These are phyloP conservation scores for Lathyrus sativus DNA, from an alignment of 306 rosid species.

Conservation along the genomic window DNA sequence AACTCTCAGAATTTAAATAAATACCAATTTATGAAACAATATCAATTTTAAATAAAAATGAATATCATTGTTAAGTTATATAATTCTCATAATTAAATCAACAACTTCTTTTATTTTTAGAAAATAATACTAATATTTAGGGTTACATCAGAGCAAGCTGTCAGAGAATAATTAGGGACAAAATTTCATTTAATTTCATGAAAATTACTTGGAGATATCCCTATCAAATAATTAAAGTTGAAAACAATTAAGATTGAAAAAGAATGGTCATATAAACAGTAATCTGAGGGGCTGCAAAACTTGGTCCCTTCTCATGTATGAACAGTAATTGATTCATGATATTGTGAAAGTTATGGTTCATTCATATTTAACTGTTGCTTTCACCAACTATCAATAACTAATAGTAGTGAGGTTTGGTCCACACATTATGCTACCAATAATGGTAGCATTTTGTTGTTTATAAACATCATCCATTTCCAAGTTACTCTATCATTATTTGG, in stretches of 20 bases:
- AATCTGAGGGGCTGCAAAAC: slow-evolving; percentile 24
- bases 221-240: slow-evolving; percentile 36
- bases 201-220: slow-evolving; percentile 34
- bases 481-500: slow-evolving; percentile 42
- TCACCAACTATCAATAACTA: slow-evolving; percentile 34
- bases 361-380: slow-evolving; percentile 39
- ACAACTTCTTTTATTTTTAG: no score
- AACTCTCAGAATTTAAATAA: no score
- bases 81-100: no score
- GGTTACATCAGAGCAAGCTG: slow-evolving; percentile 36
- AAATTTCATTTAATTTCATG: slow-evolving; percentile 15
- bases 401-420: slow-evolving; percentile 12
- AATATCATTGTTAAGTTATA: background rate
- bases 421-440: slow-evolving; percentile 34
- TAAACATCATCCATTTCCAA: slow-evolving; percentile 26
- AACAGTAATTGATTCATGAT: slow-evolving; percentile 28
- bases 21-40: background rate
- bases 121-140: background rate
- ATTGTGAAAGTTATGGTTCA: slow-evolving; percentile 38
- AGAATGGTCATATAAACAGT: slow-evolving; percentile 37
- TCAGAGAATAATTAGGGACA: slow-evolving; percentile 29
- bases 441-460: slow-evolving; percentile 25
- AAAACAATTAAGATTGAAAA: slow-evolving; percentile 35
- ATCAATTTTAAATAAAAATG: background rate
- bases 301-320: slow-evolving; percentile 28